phyloP scores from a whole-genome alignment of 202 grass and related monocot genomes.

The Zizania palustris region DNA sequence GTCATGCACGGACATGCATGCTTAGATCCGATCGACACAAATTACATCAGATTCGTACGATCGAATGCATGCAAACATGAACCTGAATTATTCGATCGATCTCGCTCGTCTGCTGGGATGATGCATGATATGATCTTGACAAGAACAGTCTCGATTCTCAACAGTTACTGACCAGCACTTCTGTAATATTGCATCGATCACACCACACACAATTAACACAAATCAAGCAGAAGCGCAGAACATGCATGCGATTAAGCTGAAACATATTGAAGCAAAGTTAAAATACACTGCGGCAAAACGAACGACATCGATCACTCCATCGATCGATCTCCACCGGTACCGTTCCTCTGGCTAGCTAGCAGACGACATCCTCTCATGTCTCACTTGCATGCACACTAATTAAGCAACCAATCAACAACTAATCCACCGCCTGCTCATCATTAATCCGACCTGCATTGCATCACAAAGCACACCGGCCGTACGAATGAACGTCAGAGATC shows the following conservation, averaged over 20 bases:
- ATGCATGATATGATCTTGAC: background rate
- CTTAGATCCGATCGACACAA: background rate
- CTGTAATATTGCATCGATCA: slow-evolving; percentile 1
- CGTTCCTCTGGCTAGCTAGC: background rate
- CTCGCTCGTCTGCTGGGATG: background rate
- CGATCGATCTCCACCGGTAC: background rate
- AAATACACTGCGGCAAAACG: slow-evolving; percentile 17
- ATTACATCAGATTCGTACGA: background rate
- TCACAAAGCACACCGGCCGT: background rate
- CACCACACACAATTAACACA: background rate
- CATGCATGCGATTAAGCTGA: slow-evolving; percentile 25
- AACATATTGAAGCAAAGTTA: slow-evolving; percentile 21
- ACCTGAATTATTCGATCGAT: background rate
- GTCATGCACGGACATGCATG: background rate
- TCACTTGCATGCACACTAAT: slow-evolving; percentile 13
- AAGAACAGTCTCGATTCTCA: background rate
- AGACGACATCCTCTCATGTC: slow-evolving; percentile 70
- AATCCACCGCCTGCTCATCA: background rate
- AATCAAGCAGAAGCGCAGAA: slow-evolving; percentile 33
- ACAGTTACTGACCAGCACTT: background rate
- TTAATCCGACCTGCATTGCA: background rate
- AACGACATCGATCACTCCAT: background rate
- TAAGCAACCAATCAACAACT: background rate
- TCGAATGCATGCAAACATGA: background rate
- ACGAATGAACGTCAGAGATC: background rate